Evolutionary conservation across 305 asterid genomes (phyloP).

Genomic region (Lippia alba): DNA sequence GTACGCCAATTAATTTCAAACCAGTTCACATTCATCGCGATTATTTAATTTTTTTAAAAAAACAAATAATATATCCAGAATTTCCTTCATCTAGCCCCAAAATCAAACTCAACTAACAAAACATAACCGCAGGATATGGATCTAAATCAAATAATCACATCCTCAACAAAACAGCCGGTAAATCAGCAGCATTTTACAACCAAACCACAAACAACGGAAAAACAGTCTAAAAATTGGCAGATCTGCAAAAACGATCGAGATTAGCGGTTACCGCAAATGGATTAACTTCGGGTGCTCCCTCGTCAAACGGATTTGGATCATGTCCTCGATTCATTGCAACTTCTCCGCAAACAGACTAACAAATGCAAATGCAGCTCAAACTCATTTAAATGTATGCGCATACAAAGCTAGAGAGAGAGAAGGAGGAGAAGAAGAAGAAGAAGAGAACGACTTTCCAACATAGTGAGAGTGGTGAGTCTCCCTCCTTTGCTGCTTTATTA

Average conservation of each 20-base stretch:
- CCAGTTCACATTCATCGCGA: conserved; percentile 19
- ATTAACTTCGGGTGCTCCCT: conserved; percentile 93
- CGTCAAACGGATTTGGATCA: conserved; percentile 96
- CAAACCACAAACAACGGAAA: conserved; percentile 4
- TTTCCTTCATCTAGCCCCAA: too few species aligned
- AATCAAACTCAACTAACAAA: too few species aligned
- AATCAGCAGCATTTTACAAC: conserved; percentile 21
- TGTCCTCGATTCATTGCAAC: conserved; percentile 67
- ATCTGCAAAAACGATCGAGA: conserved; percentile 40
- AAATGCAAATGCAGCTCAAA: conserved; percentile 29
- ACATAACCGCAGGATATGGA: conserved; percentile 41
- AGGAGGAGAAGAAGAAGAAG: conserved; percentile 10
- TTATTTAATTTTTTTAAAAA: too few species aligned
- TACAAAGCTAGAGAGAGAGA: conserved; percentile 28
- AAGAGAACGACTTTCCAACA: conserved; percentile 1
- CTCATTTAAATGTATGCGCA: conserved; percentile 1
- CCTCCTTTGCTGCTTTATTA: conserved; percentile 33
- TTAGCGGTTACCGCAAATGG: conserved; percentile 75
- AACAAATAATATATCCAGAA: too few species aligned
- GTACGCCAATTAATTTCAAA: neutral
- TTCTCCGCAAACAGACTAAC: conserved; percentile 5
- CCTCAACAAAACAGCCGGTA: conserved; percentile 22
- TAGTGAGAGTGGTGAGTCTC: conserved; percentile 23
- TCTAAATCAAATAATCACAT: conserved; percentile 39
- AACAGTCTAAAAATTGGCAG: conserved; percentile 47